Base-by-base conservation (phyloP, 495 filamentous ascomycete species). In the Cryomyces minteri region DNA sequence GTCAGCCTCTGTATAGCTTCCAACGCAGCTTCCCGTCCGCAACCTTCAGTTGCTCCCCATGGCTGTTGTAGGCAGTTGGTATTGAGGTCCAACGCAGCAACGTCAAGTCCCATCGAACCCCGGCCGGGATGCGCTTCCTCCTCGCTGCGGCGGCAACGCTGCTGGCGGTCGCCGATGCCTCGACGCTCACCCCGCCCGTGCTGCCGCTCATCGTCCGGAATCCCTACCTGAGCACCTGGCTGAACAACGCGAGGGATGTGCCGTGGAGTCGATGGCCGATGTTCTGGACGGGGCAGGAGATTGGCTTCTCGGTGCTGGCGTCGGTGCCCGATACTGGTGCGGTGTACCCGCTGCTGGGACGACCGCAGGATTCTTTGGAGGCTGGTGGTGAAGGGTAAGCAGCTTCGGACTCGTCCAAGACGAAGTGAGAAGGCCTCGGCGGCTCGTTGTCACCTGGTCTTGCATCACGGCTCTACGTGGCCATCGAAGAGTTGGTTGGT, bases 241-340 rank as follows among this genome's bases (percentile, higher is more conserved):
- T 93, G 43, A 71, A 70, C 8, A 72, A 80, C 64, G 84, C 85
- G 32, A 74, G 88, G 41, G 76, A 81, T 10, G 68, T 66, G 14
- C 88, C 88, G n/a, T 96, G 88, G 88, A 71, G 75, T 32, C 75
- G 76, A 58, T 96, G 88, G 88, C 88, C 88, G 30, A 92, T 93
- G 50, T 96, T 96, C 59, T 96, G 80, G 69, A 92, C 84, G 10
- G 87, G 88, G 14, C 71, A 80, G 56, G 74, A 73, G 69, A 59
- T 94, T 48, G 88, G 88, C 11, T 80, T 94, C 48, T 77, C 78
- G 0, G 61, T 92, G 48, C 72, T 94, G 57, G 87, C 83, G 38
- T 74, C 79, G 30, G 67, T 93, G 3, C 80, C 84, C 5, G 71
- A 73, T 28, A 67, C 76, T 9, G 70, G 69, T 40, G 72, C 68